Conservation (phyloP, 768 basidiomycete species). For the Chlorophyllum brunneum region DNA sequence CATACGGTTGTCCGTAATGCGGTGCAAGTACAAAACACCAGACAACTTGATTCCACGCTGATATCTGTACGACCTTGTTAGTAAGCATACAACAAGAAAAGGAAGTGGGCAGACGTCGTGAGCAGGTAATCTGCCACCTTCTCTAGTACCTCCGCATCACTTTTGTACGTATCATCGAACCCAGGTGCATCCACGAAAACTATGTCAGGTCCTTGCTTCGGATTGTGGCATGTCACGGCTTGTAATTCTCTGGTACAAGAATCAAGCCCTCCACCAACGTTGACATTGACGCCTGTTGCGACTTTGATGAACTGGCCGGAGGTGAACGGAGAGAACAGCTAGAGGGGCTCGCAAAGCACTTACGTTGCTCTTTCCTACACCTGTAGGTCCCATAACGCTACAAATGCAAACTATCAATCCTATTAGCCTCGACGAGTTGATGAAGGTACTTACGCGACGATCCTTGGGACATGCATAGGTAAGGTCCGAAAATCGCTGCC, state of each 20-base stretch:
- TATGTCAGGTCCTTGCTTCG: background rate
- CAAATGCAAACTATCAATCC: background rate
- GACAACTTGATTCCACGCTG: conserved; percentile 11
- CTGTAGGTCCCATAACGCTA: conserved; percentile 23
- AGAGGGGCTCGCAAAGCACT: too few relatives aligned
- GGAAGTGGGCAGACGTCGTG: background rate
- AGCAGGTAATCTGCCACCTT: conserved; percentile 19
- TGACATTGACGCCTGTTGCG: background rate
- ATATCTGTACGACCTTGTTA: conserved; percentile 8
- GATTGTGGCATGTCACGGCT: background rate
- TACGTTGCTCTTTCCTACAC: conserved; percentile 19
- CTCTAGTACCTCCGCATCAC: conserved; percentile 17
- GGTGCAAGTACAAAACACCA: conserved; percentile 21
- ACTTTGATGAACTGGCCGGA: conserved; percentile 13
- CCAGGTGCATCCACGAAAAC: conserved; percentile 21
- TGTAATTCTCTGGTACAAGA: conserved; percentile 5
- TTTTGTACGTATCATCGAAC: conserved; percentile 18
- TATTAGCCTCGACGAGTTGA: too few relatives aligned
- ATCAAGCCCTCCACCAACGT: background rate
- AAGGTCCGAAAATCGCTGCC: too few relatives aligned
- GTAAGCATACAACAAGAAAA: background rate
- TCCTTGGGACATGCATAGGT: too few relatives aligned
- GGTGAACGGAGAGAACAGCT: too few relatives aligned
- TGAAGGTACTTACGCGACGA: background rate
- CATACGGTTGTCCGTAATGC: conserved; percentile 18